Conservation (phyloP, 768 basidiomycete species). For the Boletus rubroflammeus region DNA sequence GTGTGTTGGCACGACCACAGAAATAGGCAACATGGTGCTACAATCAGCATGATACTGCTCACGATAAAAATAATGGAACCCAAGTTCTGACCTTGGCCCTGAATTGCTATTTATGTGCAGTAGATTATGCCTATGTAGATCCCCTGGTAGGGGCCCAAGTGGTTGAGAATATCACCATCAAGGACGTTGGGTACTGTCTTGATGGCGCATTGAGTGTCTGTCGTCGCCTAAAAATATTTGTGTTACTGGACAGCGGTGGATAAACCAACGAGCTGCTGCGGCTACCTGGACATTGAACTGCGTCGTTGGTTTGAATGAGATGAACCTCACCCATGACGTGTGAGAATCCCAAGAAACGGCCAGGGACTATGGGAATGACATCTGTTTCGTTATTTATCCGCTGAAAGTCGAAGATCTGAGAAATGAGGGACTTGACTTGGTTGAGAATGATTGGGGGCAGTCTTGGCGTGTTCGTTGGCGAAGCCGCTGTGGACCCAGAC, state of each 20-base stretch:
- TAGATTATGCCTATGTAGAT: conserved; percentile 51
- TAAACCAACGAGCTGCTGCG: neutral
- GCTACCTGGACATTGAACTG: conserved; percentile 41
- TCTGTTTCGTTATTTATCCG: conserved; percentile 36
- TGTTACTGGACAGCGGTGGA: neutral
- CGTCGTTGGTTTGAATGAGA: conserved; percentile 37
- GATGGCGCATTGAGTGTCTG: conserved; percentile 51
- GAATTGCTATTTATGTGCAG: conserved; percentile 23
- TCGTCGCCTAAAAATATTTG: conserved; percentile 38
- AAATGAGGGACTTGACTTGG: conserved; percentile 41
- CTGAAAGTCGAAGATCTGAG: conserved; percentile 25
- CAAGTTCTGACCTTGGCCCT: neutral
- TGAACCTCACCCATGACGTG: conserved; percentile 39
- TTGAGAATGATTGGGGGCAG: conserved; percentile 42
- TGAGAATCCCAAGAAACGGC: conserved; percentile 46
- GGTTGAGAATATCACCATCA: conserved; percentile 47
- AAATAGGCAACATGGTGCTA: neutral
- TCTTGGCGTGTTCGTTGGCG: conserved; percentile 45
- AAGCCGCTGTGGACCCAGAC: conserved; percentile 55
- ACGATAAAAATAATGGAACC: conserved; percentile 6
- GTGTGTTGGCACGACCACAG: neutral
- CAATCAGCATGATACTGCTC: neutral
- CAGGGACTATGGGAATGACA: conserved; percentile 55
- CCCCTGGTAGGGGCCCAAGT: conserved; percentile 56
- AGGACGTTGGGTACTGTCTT: conserved; percentile 52